phyloP scores from a whole-genome alignment of 352 stramenopile genomes.

The Phytophthora meadii region DNA sequence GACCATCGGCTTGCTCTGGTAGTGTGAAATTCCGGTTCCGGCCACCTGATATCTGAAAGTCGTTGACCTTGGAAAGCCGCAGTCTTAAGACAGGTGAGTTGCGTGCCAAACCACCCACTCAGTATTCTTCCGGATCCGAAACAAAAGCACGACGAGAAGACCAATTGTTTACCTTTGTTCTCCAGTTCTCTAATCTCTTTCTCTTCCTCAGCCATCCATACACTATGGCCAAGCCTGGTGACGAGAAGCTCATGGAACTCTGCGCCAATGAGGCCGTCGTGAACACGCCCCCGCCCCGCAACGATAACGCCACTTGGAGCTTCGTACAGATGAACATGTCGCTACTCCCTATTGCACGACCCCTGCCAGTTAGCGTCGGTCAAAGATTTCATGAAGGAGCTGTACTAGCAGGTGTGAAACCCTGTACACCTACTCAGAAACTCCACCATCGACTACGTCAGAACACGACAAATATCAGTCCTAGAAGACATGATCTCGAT shows the following conservation, averaged over 20 bases:
- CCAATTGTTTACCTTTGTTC: not conserved
- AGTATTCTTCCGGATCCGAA: slow-evolving; percentile 23
- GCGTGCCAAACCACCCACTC: slow-evolving; percentile 19
- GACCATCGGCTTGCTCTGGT: slow-evolving; percentile 4
- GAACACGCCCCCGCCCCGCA: slow-evolving; percentile 9
- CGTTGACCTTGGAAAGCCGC: slow-evolving; percentile 26
- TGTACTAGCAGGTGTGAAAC: slow-evolving; percentile 44
- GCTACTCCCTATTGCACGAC: slow-evolving; percentile 76
- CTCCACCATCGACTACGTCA: slow-evolving; percentile 58
- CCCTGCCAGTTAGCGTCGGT: slow-evolving; percentile 58
- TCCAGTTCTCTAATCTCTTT: slow-evolving; percentile 6
- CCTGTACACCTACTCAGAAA: slow-evolving; percentile 71
- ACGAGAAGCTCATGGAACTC: slow-evolving; percentile 29
- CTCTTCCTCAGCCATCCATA: slow-evolving; percentile 6
- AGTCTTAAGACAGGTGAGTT: slow-evolving; percentile 26
- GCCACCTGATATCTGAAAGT: slow-evolving; percentile 28
- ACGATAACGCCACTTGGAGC: slow-evolving; percentile 59
- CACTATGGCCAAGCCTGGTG: slow-evolving; percentile 15
- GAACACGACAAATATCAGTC: slow-evolving; percentile 72
- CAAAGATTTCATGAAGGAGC: slow-evolving; percentile 58
- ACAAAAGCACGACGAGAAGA: not conserved
- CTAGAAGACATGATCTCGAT: slow-evolving; percentile 54
- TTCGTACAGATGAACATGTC: slow-evolving; percentile 91
- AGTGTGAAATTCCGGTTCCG: slow-evolving; percentile 9
- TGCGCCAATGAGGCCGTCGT: slow-evolving; percentile 20